Percentiles rank a stretch among this genome's conserved stretches.
Evolutionary conservation across 1,284 basidiomycete species (phyloP).

Genomic region (Leucocoprinus gongylophorus): DNA sequence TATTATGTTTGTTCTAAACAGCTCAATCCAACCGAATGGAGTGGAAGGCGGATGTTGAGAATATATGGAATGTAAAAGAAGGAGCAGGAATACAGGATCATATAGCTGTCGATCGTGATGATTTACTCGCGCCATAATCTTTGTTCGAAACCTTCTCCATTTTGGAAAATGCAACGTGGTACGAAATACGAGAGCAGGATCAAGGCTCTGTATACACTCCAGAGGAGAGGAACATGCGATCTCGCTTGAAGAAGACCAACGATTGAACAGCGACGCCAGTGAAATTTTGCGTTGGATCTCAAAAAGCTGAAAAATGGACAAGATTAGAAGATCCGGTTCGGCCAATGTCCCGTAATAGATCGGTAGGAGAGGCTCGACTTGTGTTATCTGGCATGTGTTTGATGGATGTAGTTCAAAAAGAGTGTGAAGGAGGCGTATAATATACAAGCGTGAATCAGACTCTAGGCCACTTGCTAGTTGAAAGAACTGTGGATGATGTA

Average conservation of each 20-base stretch:
- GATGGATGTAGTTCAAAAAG: slow-evolving; percentile 71
- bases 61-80: slow-evolving; percentile 62
- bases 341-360: slow-evolving; percentile 73
- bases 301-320: slow-evolving; percentile 74
- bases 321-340: slow-evolving; percentile 53
- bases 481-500: slow-evolving; percentile 56
- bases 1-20: slow-evolving; percentile 77
- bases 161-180: slow-evolving; percentile 71
- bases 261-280: slow-evolving; percentile 48
- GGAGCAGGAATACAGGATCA: slow-evolving; percentile 76
- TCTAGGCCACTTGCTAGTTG: slow-evolving; percentile 21
- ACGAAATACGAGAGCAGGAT: slow-evolving; percentile 61
- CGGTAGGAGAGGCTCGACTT: slow-evolving; percentile 67
- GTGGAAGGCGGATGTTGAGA: slow-evolving; percentile 49
- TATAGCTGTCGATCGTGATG: slow-evolving; percentile 47
- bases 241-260: slow-evolving; percentile 52
- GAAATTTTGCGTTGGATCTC: slow-evolving; percentile 69
- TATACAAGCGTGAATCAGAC: slow-evolving; percentile 29
- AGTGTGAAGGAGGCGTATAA: slow-evolving; percentile 50
- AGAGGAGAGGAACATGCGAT: slow-evolving; percentile 40
- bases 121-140: slow-evolving; percentile 17
- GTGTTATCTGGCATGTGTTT: slow-evolving; percentile 78
- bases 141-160: slow-evolving; percentile 41
- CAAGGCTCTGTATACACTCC: slow-evolving; percentile 66
- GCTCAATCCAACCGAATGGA: slow-evolving; percentile 74